Conservation (phyloP, 441 rosid genomes). For the Dalechampia spathulata region DNA sequence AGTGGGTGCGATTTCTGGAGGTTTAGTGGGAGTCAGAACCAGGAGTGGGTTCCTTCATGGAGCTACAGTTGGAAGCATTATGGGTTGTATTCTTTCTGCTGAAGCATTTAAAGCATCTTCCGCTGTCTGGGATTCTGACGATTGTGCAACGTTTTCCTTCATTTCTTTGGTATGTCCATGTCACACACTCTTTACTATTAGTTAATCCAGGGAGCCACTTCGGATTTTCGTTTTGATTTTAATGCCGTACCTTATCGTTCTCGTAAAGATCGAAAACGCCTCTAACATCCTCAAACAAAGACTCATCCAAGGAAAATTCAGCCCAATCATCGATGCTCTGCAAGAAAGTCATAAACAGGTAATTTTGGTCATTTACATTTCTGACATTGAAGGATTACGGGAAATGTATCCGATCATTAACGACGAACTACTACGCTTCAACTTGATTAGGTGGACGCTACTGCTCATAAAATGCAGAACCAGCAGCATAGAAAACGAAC, state of each 20-base stretch:
- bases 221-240: too few relatives aligned
- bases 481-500: background rate
- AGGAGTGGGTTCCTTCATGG: constrained; percentile 25
- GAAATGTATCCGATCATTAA: background rate
- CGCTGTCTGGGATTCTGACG: constrained; percentile 17
- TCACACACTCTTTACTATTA: too few relatives aligned
- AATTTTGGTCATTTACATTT: too few relatives aligned
- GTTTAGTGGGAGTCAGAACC: constrained; percentile 24
- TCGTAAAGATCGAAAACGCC: constrained; percentile 4
- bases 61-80: constrained; percentile 24
- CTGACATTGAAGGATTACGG: too few relatives aligned
- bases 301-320: background rate
- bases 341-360: constrained; percentile 9
- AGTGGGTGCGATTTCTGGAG: constrained; percentile 27
- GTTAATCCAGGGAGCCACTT: background rate
- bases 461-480: background rate
- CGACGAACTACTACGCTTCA: background rate
- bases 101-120: constrained; percentile 13
- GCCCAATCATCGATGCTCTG: background rate
- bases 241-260: too few relatives aligned
- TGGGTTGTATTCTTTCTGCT: constrained; percentile 21
- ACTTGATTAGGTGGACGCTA: constrained; percentile 2
- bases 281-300: constrained; percentile 7
- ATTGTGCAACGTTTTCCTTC: constrained; percentile 5
- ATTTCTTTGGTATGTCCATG: constrained; percentile 16